phyloP scores from a whole-genome alignment of 768 basidiomycete species.

The Rhodocollybia butyracea region DNA sequence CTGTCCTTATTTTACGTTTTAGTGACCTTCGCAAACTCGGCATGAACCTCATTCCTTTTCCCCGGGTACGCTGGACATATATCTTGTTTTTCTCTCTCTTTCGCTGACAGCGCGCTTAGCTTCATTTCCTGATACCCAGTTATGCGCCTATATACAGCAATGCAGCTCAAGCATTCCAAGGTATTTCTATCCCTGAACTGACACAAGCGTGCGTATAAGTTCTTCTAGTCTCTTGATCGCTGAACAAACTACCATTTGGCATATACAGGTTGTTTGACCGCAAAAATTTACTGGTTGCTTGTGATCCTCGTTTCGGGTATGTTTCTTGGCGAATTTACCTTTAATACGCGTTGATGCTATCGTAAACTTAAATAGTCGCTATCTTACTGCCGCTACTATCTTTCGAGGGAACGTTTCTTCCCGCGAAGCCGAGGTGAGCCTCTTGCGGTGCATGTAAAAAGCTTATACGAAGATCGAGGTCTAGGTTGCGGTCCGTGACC shows the following conservation, averaged over 20 bases:
- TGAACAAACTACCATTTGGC: constrained; percentile 3
- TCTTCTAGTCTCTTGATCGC: not conserved
- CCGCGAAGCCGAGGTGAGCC: constrained; percentile 60
- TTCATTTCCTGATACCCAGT: constrained; percentile 96
- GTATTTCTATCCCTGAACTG: constrained; percentile 61
- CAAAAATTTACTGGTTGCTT: constrained; percentile 77
- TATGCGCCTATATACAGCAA: constrained; percentile 86
- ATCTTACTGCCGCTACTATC: constrained; percentile 83
- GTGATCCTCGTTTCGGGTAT: constrained; percentile 75
- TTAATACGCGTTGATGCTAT: constrained; percentile 3
- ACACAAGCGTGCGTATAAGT: constrained; percentile 58
- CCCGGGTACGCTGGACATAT: constrained; percentile 52
- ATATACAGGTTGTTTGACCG: constrained; percentile 69
- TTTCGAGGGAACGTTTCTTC: constrained; percentile 83
- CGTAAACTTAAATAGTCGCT: constrained; percentile 48
- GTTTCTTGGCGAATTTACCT: constrained; percentile 14
- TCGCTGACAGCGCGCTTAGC: constrained; percentile 36
- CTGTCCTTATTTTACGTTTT: not conserved
- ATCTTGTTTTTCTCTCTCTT: not conserved
- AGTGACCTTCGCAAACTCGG: constrained; percentile 88
- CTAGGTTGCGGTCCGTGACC: constrained; percentile 65
- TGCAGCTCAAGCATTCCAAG: constrained; percentile 57
- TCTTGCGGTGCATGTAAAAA: constrained; percentile 12
- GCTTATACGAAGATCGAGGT: constrained; percentile 49
- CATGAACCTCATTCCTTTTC: constrained; percentile 96